Evolutionary conservation across 1,284 basidiomycete species (phyloP).

Genomic region (Flammula alnicola): DNA sequence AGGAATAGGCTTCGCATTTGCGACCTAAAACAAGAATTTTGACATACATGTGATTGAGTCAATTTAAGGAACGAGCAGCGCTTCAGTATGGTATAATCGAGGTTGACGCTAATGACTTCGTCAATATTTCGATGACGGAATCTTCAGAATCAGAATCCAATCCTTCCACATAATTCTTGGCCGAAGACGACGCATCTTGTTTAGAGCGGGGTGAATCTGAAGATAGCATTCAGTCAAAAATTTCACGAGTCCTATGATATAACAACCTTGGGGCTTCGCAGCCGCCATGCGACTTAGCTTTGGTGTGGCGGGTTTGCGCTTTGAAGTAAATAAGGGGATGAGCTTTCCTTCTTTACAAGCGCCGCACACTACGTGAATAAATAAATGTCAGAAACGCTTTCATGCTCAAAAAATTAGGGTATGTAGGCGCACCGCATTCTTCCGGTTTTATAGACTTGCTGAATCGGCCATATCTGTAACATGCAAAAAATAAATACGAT

Average conservation of each 20-base stretch:
- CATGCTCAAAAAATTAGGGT: neutral
- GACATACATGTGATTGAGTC: too few species aligned
- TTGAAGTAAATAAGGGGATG: conserved; percentile 54
- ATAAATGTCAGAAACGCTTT: neutral
- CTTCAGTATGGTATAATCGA: neutral
- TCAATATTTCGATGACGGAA: conserved; percentile 18
- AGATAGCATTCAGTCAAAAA: neutral
- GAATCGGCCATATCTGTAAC: conserved; percentile 75
- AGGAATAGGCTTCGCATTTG: too few species aligned
- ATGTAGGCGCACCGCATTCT: conserved; percentile 61
- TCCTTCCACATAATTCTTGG: too few species aligned
- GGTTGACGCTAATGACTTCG: conserved; percentile 16
- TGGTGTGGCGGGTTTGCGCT: conserved; percentile 37
- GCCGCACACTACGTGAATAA: conserved; percentile 37
- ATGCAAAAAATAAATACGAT: neutral
- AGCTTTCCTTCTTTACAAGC: conserved; percentile 57
- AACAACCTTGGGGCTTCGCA: conserved; percentile 49
- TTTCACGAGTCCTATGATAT: neutral
- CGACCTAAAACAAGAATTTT: neutral
- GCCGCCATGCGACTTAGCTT: conserved; percentile 53
- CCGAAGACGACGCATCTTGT: too few species aligned
- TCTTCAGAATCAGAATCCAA: conserved; percentile 28
- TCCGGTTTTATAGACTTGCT: conserved; percentile 75
- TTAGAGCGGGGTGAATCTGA: conserved; percentile 42
- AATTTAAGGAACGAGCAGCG: too few species aligned